Evolutionary conservation across 768 basidiomycete genomes (phyloP).

Genomic region (Mycena latifolia): DNA sequence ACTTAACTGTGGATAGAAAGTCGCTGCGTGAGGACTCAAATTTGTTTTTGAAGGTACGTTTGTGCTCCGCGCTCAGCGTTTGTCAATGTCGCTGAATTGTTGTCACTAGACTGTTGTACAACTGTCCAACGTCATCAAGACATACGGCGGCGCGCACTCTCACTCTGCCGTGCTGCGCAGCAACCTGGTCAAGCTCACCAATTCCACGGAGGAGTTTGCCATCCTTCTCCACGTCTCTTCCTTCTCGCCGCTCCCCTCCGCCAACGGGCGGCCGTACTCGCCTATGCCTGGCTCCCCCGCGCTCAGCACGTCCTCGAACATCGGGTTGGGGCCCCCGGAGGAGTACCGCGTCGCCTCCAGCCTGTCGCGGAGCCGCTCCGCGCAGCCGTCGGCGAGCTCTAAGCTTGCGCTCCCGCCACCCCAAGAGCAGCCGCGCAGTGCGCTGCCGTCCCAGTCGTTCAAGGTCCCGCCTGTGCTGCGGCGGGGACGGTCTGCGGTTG

Average conservation of each 20-base stretch:
- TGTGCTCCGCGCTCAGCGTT: neutral
- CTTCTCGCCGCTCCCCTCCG: conserved; percentile 66
- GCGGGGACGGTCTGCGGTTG: conserved; percentile 35
- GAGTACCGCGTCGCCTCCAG: conserved; percentile 66
- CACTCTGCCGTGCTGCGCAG: conserved; percentile 65
- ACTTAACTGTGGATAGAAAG: conserved; percentile 66
- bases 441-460: conserved; percentile 64
- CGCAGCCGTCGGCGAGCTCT: conserved; percentile 58
- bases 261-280: conserved; percentile 64
- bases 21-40: conserved; percentile 83
- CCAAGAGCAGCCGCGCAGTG: conserved; percentile 67
- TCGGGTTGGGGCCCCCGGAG: conserved; percentile 42
- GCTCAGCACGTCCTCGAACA: conserved; percentile 37
- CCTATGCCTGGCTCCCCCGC: conserved; percentile 60
- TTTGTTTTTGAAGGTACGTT: conserved; percentile 81
- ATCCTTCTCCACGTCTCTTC: conserved; percentile 90
- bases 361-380: conserved; percentile 71
- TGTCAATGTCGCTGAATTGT: neutral
- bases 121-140: conserved; percentile 80
- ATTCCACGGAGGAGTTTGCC: conserved; percentile 89
- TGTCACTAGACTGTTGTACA: conserved; percentile 75
- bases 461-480: conserved; percentile 51
- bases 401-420: conserved; percentile 49
- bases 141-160: conserved; percentile 69
- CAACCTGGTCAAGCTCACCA: conserved; percentile 82